Percentiles rank a stretch among this genome's conserved stretches.
These are phyloP conservation scores for Lentinus polychrous DNA, from an alignment of 1,284 basidiomycete species.

Conservation along the genomic window DNA sequence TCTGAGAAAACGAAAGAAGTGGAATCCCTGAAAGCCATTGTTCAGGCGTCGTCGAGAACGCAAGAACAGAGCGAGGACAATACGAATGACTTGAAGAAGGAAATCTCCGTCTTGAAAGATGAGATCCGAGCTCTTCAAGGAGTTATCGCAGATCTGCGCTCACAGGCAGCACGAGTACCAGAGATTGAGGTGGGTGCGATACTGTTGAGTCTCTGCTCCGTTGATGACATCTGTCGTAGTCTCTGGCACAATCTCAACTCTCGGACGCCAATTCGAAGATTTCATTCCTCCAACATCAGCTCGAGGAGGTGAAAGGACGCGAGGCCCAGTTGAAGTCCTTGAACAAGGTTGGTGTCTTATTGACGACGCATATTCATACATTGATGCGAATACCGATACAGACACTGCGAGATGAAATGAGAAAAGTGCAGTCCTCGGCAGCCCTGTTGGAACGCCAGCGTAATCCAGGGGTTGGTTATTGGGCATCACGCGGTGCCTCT, in stretches of 20 bases:
- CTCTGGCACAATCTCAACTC: conserved; percentile 34
- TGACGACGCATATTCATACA: neutral
- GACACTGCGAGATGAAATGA: conserved; percentile 85
- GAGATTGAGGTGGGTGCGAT: conserved; percentile 47
- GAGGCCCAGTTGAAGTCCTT: conserved; percentile 60
- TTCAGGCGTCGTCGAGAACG: conserved; percentile 51
- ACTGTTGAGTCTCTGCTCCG: neutral
- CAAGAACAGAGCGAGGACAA: conserved; percentile 55
- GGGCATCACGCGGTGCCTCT: conserved; percentile 43
- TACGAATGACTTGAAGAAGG: conserved; percentile 44
- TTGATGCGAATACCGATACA: conserved; percentile 22
- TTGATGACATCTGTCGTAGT: conserved; percentile 28
- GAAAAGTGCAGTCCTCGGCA: conserved; percentile 88
- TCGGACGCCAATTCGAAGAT: conserved; percentile 39
- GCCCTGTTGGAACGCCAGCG: conserved; percentile 85
- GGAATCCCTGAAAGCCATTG: conserved; percentile 58
- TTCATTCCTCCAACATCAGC: conserved; percentile 43
- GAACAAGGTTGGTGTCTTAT: conserved; percentile 57
- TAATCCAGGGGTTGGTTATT: conserved; percentile 91
- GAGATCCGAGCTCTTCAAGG: conserved; percentile 40
- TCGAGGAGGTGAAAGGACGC: conserved; percentile 58
- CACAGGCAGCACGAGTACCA: conserved; percentile 42
- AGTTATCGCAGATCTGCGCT: conserved; percentile 42
- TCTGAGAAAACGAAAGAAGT: conserved; percentile 71
- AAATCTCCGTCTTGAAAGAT: conserved; percentile 46